phyloP scores from a whole-genome alignment of 169 alveolate species.

The Plasmodium vivax region DNA sequence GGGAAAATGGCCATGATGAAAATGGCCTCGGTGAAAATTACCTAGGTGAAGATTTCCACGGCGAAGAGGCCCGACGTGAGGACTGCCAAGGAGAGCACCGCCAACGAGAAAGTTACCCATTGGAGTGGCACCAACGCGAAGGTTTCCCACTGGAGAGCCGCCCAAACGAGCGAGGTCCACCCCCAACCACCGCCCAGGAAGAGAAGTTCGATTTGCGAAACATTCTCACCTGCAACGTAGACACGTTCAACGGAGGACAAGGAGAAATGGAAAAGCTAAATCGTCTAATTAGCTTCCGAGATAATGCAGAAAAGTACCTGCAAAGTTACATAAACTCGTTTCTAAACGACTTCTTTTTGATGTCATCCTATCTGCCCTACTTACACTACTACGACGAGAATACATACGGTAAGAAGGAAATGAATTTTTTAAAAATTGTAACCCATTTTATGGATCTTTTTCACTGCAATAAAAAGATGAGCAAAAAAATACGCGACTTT shows the following conservation, averaged over 20 bases:
- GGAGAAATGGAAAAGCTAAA: slow-evolving; percentile 13
- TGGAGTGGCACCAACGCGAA: neutral
- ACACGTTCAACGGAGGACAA: neutral
- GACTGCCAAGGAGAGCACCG: neutral
- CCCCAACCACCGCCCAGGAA: neutral
- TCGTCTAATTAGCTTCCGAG: neutral
- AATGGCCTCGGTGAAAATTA: neutral
- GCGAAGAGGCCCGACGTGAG: neutral
- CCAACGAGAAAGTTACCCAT: neutral
- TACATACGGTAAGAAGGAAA: slow-evolving; percentile 26
- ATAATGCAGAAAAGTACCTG: slow-evolving; percentile 23
- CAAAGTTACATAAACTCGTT: slow-evolving; percentile 41
- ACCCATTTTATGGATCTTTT: slow-evolving; percentile 5
- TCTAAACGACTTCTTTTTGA: slow-evolving; percentile 5
- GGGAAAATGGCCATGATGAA: neutral
- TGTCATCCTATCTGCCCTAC: slow-evolving; percentile 45
- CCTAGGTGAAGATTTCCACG: neutral
- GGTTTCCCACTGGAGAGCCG: neutral
- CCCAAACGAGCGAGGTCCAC: neutral
- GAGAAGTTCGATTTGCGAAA: neutral
- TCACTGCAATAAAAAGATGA: slow-evolving; percentile 14
- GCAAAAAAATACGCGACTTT: slow-evolving; percentile 1
- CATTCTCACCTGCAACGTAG: neutral
- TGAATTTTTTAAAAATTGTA: slow-evolving; percentile 19
- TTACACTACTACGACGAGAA: slow-evolving; percentile 42